Percentiles rank a stretch among this genome's conserved stretches.
Evolutionary conservation across 257 asterid genomes (phyloP).

Genomic region (Solanum chmielewskii): DNA sequence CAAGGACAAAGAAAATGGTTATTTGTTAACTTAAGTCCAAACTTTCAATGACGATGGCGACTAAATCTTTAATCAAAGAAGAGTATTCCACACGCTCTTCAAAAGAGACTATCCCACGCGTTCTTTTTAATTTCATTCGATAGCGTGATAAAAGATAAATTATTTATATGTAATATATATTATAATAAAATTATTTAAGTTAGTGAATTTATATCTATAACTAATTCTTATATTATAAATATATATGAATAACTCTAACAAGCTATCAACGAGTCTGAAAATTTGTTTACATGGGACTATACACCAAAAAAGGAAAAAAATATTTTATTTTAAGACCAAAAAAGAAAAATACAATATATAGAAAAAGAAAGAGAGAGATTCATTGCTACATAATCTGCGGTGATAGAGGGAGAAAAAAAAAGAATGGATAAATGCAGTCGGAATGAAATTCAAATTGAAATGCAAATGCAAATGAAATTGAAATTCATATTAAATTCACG

Average conservation of each 20-base stretch:
- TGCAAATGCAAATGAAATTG: conserved; percentile 37
- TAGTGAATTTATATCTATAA: too few relatives aligned
- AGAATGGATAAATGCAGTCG: conserved; percentile 44
- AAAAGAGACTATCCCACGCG: not conserved
- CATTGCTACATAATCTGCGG: conserved; percentile 53
- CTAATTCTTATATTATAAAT: rapidly evolving
- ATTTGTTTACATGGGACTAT: not conserved
- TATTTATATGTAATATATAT: too few relatives aligned
- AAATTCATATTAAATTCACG: conserved; percentile 55
- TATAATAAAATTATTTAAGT: too few relatives aligned
- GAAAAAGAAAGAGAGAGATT: conserved; percentile 10
- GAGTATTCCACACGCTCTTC: not conserved
- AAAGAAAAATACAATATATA: not conserved
- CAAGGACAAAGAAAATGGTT: not conserved
- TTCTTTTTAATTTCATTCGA: not conserved
- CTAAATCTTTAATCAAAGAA: not conserved
- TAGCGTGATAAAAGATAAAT: too few relatives aligned
- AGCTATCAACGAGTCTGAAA: too few relatives aligned
- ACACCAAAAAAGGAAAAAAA: not conserved
- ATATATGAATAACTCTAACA: not conserved
- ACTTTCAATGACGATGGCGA: not conserved
- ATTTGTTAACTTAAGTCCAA: not conserved
- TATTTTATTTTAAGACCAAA: not conserved
- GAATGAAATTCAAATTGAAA: conserved; percentile 70
- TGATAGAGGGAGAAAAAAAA: conserved; percentile 33